Percentiles rank a stretch among this genome's conserved stretches.
These are phyloP conservation scores for Citeromyces siamensis DNA, from an alignment of 1,139 yeast species.

Conservation along the genomic window DNA sequence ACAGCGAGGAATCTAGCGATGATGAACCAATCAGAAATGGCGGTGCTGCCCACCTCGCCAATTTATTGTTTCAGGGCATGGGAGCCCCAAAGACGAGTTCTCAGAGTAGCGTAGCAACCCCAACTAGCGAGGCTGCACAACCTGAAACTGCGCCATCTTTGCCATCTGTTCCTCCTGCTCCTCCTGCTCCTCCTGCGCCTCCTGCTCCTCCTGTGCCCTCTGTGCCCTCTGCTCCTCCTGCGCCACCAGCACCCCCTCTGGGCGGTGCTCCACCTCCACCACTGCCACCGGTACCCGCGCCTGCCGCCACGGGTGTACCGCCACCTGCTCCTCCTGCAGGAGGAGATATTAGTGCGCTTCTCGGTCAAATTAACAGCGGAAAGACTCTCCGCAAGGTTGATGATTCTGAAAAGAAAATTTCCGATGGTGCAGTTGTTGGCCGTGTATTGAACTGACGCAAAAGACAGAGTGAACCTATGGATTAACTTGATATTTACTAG, in stretches of 20 bases:
- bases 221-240: slow-evolving; percentile 20
- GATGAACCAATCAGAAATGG: slow-evolving; percentile 26
- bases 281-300: slow-evolving; percentile 11
- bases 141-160: slow-evolving; percentile 16
- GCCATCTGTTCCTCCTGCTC: slow-evolving; percentile 8
- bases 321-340: slow-evolving; percentile 14
- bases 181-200: slow-evolving; percentile 11
- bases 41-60: slow-evolving; percentile 47
- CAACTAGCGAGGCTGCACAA: slow-evolving; percentile 10
- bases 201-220: slow-evolving; percentile 14
- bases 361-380: slow-evolving; percentile 41
- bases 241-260: slow-evolving; percentile 12
- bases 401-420: slow-evolving; percentile 30
- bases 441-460: slow-evolving; percentile 21
- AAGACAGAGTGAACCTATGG: neutral
- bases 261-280: slow-evolving; percentile 15
- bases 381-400: slow-evolving; percentile 32
- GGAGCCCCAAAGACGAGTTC: too few species aligned
- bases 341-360: slow-evolving; percentile 26
- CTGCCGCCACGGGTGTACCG: slow-evolving; percentile 19
- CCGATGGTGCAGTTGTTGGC: slow-evolving; percentile 36
- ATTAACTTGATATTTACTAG: neutral
- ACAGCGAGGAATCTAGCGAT: slow-evolving; percentile 26
- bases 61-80: slow-evolving; percentile 41
- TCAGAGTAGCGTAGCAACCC: slow-evolving; percentile 11